A percentile compares a stretch with the other conserved stretches of the same genome.
Conservation (phyloP, 257 asterid species). For the Gentiana macrophylla region DNA sequence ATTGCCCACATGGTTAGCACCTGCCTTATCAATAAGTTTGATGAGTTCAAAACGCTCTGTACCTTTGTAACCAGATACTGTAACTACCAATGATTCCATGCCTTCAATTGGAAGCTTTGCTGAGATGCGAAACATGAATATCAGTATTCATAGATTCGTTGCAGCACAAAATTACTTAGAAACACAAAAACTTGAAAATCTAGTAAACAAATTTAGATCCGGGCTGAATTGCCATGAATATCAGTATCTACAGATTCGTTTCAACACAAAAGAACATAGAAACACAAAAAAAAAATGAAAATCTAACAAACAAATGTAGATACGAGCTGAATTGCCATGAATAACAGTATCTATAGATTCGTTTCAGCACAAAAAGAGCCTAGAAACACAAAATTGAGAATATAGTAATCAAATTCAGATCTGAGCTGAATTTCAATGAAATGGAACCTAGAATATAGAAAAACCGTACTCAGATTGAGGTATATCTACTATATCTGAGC, state of each 20-base stretch:
- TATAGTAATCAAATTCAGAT: neutral
- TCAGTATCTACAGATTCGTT: too few relatives aligned
- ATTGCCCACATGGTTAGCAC: slow-evolving; percentile 30
- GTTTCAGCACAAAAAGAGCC: neutral
- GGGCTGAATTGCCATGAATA: neutral
- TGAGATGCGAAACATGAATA: slow-evolving; percentile 11
- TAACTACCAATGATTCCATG: slow-evolving; percentile 64
- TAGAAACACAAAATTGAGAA: slow-evolving; percentile 1
- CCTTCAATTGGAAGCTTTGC: slow-evolving; percentile 22
- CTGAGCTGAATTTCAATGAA: neutral
- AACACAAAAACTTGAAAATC: too few relatives aligned
- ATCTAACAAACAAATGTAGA: neutral
- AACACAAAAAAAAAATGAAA: neutral
- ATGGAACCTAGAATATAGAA: too few relatives aligned
- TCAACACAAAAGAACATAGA: neutral
- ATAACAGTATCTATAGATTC: neutral
- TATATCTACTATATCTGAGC: neutral
- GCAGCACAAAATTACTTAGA: too few relatives aligned
- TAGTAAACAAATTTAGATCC: neutral
- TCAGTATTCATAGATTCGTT: too few relatives aligned
- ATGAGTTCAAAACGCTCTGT: slow-evolving; percentile 29
- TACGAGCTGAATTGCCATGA: too few relatives aligned
- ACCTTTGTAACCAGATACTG: slow-evolving; percentile 34
- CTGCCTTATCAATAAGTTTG: slow-evolving; percentile 25
- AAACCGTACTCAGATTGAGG: neutral